phyloP scores from a whole-genome alignment of 2,329 filamentous ascomycete species.

The Arthrobotrys megalospora region DNA sequence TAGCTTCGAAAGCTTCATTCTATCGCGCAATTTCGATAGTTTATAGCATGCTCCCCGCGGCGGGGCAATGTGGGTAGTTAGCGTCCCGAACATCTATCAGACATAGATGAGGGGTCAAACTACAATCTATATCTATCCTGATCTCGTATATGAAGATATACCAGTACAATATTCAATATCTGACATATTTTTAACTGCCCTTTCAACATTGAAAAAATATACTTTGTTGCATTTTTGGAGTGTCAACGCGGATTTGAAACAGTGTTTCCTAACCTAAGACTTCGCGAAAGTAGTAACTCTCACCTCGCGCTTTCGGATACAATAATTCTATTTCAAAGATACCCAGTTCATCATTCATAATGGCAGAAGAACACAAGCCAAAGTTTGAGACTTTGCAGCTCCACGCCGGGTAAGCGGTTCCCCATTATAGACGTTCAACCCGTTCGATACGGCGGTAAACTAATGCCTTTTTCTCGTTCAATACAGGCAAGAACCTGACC shows the following conservation, averaged over 20 bases:
- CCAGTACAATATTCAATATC: not conserved
- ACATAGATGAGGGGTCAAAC: slow-evolving; percentile 16
- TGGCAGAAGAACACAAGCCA: slow-evolving; percentile 65
- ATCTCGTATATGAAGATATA: not conserved
- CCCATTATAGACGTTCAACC: not conserved
- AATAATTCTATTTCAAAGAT: not conserved
- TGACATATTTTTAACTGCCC: not conserved
- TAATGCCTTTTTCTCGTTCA: slow-evolving; percentile 48
- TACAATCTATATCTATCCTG: not conserved
- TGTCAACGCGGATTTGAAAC: slow-evolving; percentile 23
- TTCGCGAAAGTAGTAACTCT: not conserved
- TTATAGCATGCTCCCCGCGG: slow-evolving; percentile 26
- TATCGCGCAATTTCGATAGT: slow-evolving; percentile 25
- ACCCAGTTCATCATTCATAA: slow-evolving; percentile 21
- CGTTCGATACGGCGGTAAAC: not conserved
- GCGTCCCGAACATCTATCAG: slow-evolving; percentile 3
- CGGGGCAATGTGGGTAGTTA: not conserved
- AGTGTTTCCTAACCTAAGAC: not conserved
- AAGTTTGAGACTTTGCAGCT: slow-evolving; percentile 89
- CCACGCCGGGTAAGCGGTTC: slow-evolving; percentile 79
- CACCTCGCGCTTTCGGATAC: not conserved
- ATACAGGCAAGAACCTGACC: slow-evolving; percentile 81
- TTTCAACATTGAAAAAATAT: not conserved
- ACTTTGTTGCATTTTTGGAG: slow-evolving; percentile 26
- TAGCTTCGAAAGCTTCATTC: slow-evolving; percentile 15